Evolutionary conservation across 78 protist genomes (phyloP), one percentile per base, ranked within the genome.

Genomic region (Polysphondylium violaceum): DNA sequence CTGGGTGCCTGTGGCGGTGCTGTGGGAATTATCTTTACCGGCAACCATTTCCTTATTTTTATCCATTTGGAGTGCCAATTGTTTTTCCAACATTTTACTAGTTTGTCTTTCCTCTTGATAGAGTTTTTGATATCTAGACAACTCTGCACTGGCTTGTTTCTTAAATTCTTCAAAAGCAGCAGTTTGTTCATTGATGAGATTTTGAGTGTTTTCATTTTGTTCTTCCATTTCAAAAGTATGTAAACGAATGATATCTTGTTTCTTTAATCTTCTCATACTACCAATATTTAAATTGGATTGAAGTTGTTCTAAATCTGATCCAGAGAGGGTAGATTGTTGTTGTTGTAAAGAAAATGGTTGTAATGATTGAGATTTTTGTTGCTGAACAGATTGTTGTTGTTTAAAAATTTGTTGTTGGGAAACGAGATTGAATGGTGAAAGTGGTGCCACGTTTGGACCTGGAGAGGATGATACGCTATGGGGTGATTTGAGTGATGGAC

Each of bases 81-180:
- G 91, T 69, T 83, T 83, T 44, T 83, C 91, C 8, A 83, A 31
- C 5, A 35, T 35, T n/a, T 69, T 69, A 23, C 35, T 69, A 5
- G 76, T 43, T 44, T 83, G 91, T 69, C 47, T 83, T 71, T 83
- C 91, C 38, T 83, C 91, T n/a, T 83, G 64, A 47, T 58, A 83
- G 47, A 83, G 27, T 56, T 69, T 67, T 41, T 67, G 79, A 7
- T 69, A 3, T 40, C 91, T 41, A 36, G 67, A 79, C 16, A 69
- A 12, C 59, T 83, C 91, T 7, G 21, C 5, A 4, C 47, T n/a
- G 16, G 44, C 58, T 23, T 83, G 56, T 50, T 69, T 83, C 47
- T 83, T n/a, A 36, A 69, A 71, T 29, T 83, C 74, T 31, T 74
- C 65, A 3, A 83, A 11, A 21, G 69, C 91, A 21, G 14, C 33